Evolutionary conservation across 2,329 filamentous ascomycete genomes (phyloP), one percentile per base, ranked within the genome.

Genomic region (Nigrograna mackinnonii): DNA sequence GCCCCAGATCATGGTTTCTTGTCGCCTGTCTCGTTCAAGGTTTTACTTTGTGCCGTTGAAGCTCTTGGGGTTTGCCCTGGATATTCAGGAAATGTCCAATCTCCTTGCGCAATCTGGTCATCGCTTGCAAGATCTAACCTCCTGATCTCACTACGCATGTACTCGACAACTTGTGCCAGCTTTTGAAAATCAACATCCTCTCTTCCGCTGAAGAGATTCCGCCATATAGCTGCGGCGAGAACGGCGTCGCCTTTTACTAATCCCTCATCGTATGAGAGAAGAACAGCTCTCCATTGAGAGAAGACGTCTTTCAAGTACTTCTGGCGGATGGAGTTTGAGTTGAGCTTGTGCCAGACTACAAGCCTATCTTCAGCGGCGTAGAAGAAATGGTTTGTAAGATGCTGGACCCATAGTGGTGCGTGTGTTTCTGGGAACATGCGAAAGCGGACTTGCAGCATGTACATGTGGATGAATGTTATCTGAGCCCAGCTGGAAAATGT

Each of bases 401-500:
- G 89, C 61, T 91, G 87, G 68, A 95, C 89, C 84, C 91, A 96
- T 43, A 83, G 80, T 47, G 82, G 79, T 54, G 87, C 84, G 54
- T 81, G 77, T 17, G 85, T 80, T 40, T 78, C 74, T 17, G 89
- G 85, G 56, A 96, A 82, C 68, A 85, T 85, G 52, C 94, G 87
- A 57, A 96, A 76, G 43, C 91, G 87, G 35, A 89, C 87, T 41
- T 89, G 87, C 46, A 97, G 72, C 44, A 96, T 80, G 76, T 96
- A 97, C 80, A 99, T 87, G 76, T 99, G 92, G 44, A 99, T 80
- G 79, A 96, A 95, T 24, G 91, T 94, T 33, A 97, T 86, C 70
- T 97, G 91, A 16, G 91, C 89, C 94, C 94, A 99, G 43, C 89
- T 92, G 64, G 86, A 91, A 70, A 99, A 99, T 0, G 91, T 97